Percentiles rank a stretch among this genome's conserved stretches.
These are phyloP conservation scores for Sequoiadendron giganteum DNA, from an alignment of 75 land plant species.

Conservation along the genomic window DNA sequence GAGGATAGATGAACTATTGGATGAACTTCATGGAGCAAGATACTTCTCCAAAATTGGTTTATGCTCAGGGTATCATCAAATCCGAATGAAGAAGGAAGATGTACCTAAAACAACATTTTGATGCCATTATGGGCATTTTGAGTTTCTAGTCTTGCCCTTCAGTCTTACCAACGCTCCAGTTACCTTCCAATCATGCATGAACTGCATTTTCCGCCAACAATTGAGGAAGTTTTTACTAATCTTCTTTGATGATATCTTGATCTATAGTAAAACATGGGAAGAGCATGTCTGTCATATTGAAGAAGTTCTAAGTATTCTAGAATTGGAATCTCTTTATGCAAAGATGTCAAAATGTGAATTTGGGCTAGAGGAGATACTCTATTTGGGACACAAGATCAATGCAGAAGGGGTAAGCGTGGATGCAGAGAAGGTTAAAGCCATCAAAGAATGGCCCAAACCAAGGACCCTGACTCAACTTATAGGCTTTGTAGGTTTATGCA, in stretches of 20 bases:
- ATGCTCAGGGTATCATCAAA: neutral
- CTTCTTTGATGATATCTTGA: neutral
- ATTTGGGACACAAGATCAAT: no score
- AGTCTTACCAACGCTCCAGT: neutral
- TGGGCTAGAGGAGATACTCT: no score
- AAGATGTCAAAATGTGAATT: no score
- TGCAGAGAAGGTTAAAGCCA: no score
- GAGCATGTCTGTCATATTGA: neutral
- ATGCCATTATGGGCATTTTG: neutral
- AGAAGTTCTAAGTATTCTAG: neutral
- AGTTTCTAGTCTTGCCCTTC: neutral
- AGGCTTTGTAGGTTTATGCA: no score
- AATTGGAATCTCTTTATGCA: no score
- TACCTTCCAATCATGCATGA: neutral
- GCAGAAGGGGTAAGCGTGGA: no score
- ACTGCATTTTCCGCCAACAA: neutral
- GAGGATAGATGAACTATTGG: neutral
- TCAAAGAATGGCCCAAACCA: no score
- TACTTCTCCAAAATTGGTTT: neutral
- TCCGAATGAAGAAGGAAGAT: no score
- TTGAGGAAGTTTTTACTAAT: no score
- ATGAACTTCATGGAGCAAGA: neutral
- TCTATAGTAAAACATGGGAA: neutral
- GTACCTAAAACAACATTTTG: neutral
- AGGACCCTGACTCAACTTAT: no score